phyloP scores from a whole-genome alignment of 1,284 basidiomycete species.

The Cryptococcus maquisensis region DNA sequence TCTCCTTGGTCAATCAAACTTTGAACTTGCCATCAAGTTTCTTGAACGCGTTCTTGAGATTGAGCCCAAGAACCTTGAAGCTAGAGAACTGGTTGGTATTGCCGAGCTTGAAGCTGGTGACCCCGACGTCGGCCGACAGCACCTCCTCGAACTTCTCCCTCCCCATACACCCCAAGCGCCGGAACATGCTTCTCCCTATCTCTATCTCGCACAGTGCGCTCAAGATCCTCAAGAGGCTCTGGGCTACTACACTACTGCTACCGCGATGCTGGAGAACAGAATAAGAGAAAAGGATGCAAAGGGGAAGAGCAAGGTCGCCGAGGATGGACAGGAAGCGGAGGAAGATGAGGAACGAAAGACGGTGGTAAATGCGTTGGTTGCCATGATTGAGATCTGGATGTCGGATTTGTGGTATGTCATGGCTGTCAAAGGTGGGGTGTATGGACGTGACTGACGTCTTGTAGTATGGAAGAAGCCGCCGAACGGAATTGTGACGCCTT shows the following conservation, averaged over 20 bases:
- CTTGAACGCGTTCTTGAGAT: constrained; percentile 64
- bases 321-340: constrained; percentile 59
- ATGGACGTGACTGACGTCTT: not conserved
- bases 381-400: constrained; percentile 96
- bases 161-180: constrained; percentile 61
- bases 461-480: constrained; percentile 61
- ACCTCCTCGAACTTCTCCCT: constrained; percentile 55
- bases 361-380: constrained; percentile 76
- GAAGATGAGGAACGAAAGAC: constrained; percentile 62
- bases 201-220: constrained; percentile 84
- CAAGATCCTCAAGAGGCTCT: constrained; percentile 68
- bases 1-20: constrained; percentile 76
- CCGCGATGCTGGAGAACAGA: constrained; percentile 66
- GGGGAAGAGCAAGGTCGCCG: constrained; percentile 38
- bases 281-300: constrained; percentile 44
- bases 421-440: not conserved
- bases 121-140: constrained; percentile 61
- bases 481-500: constrained; percentile 70
- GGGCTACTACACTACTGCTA: constrained; percentile 74
- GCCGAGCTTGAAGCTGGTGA: constrained; percentile 73
- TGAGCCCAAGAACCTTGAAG: constrained; percentile 63
- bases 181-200: constrained; percentile 63
- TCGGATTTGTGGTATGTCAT: constrained; percentile 75
- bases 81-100: constrained; percentile 73
- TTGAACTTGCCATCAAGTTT: constrained; percentile 72